Evolutionary conservation across 2,329 filamentous ascomycete species (phyloP).

Genomic region (Onygena corvina): DNA sequence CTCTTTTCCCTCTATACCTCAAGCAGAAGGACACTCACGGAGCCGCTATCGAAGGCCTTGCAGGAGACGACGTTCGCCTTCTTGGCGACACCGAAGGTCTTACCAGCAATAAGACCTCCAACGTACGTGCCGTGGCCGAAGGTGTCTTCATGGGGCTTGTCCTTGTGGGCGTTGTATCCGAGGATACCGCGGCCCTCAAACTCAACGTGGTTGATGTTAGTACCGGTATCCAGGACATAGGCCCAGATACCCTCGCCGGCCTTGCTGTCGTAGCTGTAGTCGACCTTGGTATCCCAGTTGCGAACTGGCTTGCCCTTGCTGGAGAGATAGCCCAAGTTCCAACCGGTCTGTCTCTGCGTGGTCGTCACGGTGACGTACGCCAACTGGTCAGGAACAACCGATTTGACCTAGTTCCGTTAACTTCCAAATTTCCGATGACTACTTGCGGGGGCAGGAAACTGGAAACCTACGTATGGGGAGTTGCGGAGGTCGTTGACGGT

Average conservation of each 20-base stretch:
- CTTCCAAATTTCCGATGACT: background rate
- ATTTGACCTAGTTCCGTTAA: conserved; percentile 5
- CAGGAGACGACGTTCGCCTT: conserved; percentile 11
- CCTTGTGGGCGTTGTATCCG: conserved; percentile 8
- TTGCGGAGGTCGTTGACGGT: conserved; percentile 9
- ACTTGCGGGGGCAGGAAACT: background rate
- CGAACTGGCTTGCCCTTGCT: conserved; percentile 7
- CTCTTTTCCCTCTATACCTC: background rate
- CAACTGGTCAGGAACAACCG: conserved; percentile 8
- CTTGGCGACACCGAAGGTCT: conserved; percentile 12
- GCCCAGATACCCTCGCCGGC: conserved; percentile 11
- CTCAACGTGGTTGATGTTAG: conserved; percentile 11
- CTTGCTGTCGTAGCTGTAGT: conserved; percentile 11
- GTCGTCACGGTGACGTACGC: conserved; percentile 8
- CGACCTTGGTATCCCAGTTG: background rate
- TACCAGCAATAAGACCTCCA: conserved; percentile 9
- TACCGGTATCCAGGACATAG: conserved; percentile 12
- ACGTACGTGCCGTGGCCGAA: conserved; percentile 12
- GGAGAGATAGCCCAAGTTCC: conserved; percentile 11
- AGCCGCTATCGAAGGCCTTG: conserved; percentile 11
- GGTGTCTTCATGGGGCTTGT: conserved; percentile 9
- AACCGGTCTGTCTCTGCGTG: conserved; percentile 6
- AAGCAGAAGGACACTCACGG: conserved; percentile 6
- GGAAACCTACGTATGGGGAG: conserved; percentile 9
- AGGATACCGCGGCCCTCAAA: conserved; percentile 12